Conservation (phyloP, 768 basidiomycete species). For the Daedalea quercina region DNA sequence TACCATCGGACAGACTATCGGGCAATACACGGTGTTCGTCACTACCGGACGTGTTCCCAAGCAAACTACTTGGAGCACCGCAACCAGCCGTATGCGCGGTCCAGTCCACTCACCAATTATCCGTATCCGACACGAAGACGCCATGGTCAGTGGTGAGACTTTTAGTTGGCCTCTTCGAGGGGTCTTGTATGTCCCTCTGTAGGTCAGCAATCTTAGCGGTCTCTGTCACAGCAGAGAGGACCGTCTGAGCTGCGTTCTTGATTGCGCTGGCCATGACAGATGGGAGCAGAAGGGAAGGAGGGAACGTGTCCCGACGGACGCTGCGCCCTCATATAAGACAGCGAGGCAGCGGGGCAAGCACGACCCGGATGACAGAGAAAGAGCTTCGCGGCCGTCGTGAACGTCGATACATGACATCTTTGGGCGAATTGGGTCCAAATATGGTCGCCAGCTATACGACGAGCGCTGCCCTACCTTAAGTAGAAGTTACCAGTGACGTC, state of each 20-base stretch:
- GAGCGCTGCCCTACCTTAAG: too few species aligned
- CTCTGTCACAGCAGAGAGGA: conserved; percentile 16
- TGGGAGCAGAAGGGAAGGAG: not conserved
- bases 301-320: too few species aligned
- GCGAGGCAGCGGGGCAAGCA: too few species aligned
- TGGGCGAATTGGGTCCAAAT: too few species aligned
- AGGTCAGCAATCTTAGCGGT: conserved; percentile 22
- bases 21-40: not conserved
- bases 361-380: too few species aligned
- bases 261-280: conserved; percentile 8
- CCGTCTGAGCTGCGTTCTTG: conserved; percentile 16
- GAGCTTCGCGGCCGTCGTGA: too few species aligned
- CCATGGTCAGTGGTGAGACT: conserved; percentile 59
- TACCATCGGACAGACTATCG: too few species aligned
- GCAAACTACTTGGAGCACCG: not conserved
- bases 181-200: conserved; percentile 27
- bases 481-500: too few species aligned
- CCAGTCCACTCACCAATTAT: conserved; percentile 62
- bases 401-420: too few species aligned
- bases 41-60: not conserved
- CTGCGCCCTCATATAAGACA: too few species aligned
- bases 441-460: too few species aligned
- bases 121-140: conserved; percentile 50
- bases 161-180: conserved; percentile 16
- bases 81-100: too few species aligned